Base-by-base conservation (phyloP, 2,329 filamentous ascomycete genomes). In the Botrytis fabae region DNA sequence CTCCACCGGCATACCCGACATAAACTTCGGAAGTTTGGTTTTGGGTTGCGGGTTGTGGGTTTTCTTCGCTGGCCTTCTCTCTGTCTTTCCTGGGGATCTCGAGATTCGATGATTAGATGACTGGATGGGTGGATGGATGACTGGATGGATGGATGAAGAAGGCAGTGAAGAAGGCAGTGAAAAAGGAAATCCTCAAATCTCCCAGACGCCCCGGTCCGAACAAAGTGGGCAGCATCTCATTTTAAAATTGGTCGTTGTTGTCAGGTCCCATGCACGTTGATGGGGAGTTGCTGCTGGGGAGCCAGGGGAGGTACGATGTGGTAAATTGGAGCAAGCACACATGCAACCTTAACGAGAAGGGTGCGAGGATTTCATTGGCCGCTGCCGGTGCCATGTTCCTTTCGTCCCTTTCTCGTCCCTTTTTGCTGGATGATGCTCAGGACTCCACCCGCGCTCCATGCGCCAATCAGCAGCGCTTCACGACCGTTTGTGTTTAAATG, bases 161-260 rank as follows among this genome's bases (percentile, higher is more conserved):
- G n/a, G n/a, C 51, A 57, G n/a, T 28, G 14, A n/a, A 40, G 12
- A 40, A 25, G 35, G 60, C 65, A 42, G 38, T 69, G 38, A 44
- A 63, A 63, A 63, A n/a, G 61, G n/a, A 28, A 44, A 57, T 57
- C n/a, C 14, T 14, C 51, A n/a, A 54, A 54, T 54, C 48, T 54
- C 48, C 48, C 48, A 54, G 25, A n/a, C n/a, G 40, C 59, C 59
- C 35, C 14, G 18, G 6, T 9, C 5, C 20, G 63, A 4, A 66
- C 63, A 38, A 66, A 66, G 57, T 64, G 69, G 60, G 60, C 22
- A 71, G 65, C 14, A 32, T 32, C 60, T 71, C 69, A 71, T 71
- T 71, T 71, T 71, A 71, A 71, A 71, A 57, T 51, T 25, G 18
- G 60, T 9, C 14, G 35, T 40, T 42, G 60, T 35, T 46, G 68